Conservation (phyloP, 345 rosid species). For the Heritiera littoralis region DNA sequence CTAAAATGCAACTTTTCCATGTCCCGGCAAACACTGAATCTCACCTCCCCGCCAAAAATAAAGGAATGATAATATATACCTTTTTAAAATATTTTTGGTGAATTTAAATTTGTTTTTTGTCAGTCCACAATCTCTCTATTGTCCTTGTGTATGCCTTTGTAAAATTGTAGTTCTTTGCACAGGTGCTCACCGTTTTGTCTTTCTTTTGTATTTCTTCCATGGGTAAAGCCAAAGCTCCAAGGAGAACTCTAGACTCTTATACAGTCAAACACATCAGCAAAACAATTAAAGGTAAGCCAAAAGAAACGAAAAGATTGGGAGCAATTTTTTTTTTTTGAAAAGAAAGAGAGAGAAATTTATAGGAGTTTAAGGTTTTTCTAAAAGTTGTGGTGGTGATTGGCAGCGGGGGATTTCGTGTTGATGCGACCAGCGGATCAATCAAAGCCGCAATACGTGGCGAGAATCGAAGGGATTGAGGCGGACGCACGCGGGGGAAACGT, state of each 20-base stretch:
- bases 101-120: not conserved
- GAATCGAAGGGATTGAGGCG: conserved; percentile 83
- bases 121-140: conserved; percentile 30
- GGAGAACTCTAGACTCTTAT: conserved; percentile 69
- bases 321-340: not conserved
- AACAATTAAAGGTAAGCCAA: conserved; percentile 64
- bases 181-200: not conserved
- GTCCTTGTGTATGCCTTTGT: conserved; percentile 30
- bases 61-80: not conserved
- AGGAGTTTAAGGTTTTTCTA: not conserved
- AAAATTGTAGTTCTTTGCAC: conserved; percentile 11
- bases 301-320: not conserved
- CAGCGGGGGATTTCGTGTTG: conserved; percentile 91
- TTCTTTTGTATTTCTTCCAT: conserved; percentile 37
- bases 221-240: conserved; percentile 82
- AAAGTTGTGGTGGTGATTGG: conserved; percentile 7
- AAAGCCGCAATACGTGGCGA: conserved; percentile 91
- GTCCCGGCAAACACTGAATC: not conserved
- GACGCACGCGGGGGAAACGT: conserved; percentile 80
- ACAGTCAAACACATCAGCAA: conserved; percentile 74
- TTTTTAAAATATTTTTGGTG: not conserved
- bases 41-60: conserved; percentile 9
- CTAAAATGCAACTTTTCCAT: not conserved
- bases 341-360: not conserved
- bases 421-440: conserved; percentile 88